Evolutionary conservation across 495 filamentous ascomycete species (phyloP).

Genomic region (Penicillium canariense): DNA sequence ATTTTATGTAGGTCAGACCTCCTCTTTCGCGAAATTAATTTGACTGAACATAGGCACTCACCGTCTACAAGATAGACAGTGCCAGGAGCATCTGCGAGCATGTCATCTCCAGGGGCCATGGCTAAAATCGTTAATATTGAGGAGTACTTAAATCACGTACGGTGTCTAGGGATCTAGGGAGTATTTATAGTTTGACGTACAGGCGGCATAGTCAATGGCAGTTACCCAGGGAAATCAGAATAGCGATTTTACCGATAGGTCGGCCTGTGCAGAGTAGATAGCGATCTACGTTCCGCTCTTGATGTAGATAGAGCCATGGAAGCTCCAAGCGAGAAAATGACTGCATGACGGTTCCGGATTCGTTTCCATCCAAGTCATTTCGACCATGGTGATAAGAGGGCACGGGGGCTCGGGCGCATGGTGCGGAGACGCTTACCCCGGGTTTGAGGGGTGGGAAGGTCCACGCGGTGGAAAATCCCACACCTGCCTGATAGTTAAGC

Average conservation of each 20-base stretch:
- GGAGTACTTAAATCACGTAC: too few relatives aligned
- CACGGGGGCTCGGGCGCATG: background rate
- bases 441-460: constrained; percentile 26
- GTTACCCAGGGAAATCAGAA: background rate
- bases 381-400: background rate
- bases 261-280: constrained; percentile 7
- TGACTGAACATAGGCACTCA: background rate
- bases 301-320: constrained; percentile 12
- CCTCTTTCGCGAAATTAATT: too few relatives aligned
- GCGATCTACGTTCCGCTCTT: background rate
- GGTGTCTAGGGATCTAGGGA: background rate
- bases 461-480: constrained; percentile 17
- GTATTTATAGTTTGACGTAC: background rate
- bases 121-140: background rate
- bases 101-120: constrained; percentile 24
- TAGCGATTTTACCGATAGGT: constrained; percentile 5
- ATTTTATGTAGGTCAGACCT: background rate
- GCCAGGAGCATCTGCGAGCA: constrained; percentile 29
- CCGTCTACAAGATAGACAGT: constrained; percentile 33
- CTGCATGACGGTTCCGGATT: background rate
- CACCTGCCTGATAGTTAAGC: background rate
- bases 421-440: constrained; percentile 22
- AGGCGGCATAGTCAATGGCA: background rate
- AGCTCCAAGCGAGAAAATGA: constrained; percentile 20
- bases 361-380: background rate